These are phyloP conservation scores for Calycina herbarum DNA, from an alignment of 2,329 filamentous ascomycete genomes.

Conservation along the genomic window DNA sequence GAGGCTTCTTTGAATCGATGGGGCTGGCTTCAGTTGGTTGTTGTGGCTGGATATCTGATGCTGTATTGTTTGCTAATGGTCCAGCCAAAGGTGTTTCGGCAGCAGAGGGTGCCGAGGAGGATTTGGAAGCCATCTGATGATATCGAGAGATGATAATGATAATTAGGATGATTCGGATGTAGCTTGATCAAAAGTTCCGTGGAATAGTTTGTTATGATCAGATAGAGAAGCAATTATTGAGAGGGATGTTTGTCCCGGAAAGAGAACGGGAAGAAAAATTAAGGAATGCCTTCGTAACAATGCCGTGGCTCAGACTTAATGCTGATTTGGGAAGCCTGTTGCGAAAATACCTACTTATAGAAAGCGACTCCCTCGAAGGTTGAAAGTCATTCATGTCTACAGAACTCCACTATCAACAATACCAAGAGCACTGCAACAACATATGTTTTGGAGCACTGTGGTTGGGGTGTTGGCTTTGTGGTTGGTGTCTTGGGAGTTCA, in stretches of 20 bases:
- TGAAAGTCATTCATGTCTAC: background rate
- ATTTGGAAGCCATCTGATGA: background rate
- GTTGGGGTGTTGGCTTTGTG: background rate
- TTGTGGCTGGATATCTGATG: background rate
- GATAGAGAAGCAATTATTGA: background rate
- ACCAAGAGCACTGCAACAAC: constrained; percentile 3
- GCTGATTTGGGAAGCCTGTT: background rate
- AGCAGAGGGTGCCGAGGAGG: background rate
- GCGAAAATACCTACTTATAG: constrained; percentile 10
- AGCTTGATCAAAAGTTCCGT: background rate
- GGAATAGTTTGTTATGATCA: background rate
- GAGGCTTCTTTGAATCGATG: background rate
- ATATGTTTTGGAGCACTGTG: background rate
- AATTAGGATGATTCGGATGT: background rate
- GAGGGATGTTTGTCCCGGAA: background rate
- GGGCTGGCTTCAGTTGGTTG: background rate
- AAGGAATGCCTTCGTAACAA: background rate
- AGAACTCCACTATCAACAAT: background rate
- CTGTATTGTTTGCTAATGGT: background rate
- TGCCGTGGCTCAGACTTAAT: constrained; percentile 4
- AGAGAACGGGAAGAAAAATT: background rate
- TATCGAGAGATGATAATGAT: background rate
- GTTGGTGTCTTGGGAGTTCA: constrained; percentile 5
- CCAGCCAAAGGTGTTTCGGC: background rate
- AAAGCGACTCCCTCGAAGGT: background rate